These are phyloP conservation scores for Paralagenidium karlingii DNA, from an alignment of 352 stramenopile species.

Conservation along the genomic window DNA sequence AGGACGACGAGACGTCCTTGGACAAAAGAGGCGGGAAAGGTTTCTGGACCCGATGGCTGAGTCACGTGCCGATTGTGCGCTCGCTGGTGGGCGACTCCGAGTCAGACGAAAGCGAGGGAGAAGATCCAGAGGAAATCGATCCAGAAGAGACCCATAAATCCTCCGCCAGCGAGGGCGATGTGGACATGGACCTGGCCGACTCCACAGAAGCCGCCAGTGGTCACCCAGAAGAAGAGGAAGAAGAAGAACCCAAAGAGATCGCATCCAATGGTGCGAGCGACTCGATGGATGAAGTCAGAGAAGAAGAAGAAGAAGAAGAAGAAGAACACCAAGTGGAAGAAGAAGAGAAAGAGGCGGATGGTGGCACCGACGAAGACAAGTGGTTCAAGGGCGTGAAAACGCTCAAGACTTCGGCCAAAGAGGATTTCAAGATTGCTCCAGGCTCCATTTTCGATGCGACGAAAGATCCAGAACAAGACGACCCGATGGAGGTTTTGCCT, in stretches of 20 bases:
- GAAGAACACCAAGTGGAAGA: not conserved
- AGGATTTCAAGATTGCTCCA: no score
- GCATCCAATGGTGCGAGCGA: constrained; percentile 1
- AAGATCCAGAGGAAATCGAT: not conserved
- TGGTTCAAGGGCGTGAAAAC: constrained; percentile 3
- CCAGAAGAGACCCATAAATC: no score
- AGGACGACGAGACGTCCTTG: constrained; percentile 8
- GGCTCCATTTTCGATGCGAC: no score
- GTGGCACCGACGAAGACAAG: constrained; percentile 7
- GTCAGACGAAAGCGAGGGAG: not conserved
- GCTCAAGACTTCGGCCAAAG: not conserved
- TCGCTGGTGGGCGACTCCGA: constrained; percentile 31
- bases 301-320: not conserved
- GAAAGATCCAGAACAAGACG: no score
- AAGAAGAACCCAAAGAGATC: constrained; percentile 6
- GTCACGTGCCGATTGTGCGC: constrained; percentile 48
- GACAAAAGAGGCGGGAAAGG: constrained; percentile 3
- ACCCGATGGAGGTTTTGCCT: no score
- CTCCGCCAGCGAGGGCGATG: no score
- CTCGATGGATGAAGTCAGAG: not conserved
- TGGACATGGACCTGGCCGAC: no score
- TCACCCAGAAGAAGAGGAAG: constrained; percentile 23
- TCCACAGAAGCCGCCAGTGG: no score
- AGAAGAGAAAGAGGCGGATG: constrained; percentile 4
- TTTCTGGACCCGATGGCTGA: constrained; percentile 45